Conservation (phyloP, 352 stramenopile genomes). For the Thalassiosira delicatula region DNA sequence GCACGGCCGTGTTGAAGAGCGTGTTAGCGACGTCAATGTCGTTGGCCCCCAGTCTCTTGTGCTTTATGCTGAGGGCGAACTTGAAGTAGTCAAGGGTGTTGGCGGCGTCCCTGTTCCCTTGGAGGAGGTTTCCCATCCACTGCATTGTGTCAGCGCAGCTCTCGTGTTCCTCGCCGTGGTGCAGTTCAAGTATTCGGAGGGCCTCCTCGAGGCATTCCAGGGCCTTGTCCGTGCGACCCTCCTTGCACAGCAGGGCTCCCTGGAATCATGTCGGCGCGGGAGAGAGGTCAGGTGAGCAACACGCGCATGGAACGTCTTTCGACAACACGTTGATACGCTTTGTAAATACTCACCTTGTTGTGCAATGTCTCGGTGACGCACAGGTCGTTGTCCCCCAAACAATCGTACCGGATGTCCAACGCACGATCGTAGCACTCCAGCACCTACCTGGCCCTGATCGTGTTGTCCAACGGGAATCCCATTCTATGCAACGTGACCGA, state of each 20-base stretch:
- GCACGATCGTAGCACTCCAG: slow-evolving; percentile 64
- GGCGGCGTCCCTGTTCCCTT: slow-evolving; percentile 57
- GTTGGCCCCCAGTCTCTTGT: slow-evolving; percentile 52
- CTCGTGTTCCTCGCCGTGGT: slow-evolving; percentile 69
- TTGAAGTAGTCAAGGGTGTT: slow-evolving; percentile 71
- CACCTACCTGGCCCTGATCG: slow-evolving; percentile 62
- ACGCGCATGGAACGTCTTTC: no score
- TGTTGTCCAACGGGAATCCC: slow-evolving; percentile 58
- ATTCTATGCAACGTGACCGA: slow-evolving; percentile 72
- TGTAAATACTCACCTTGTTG: no score
- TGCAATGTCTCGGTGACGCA: slow-evolving; percentile 11
- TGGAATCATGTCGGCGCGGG: no score
- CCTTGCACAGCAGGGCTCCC: slow-evolving; percentile 69
- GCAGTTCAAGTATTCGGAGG: slow-evolving; percentile 63
- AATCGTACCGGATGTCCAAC: slow-evolving; percentile 52
- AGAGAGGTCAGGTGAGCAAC: no score
- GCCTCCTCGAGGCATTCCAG: slow-evolving; percentile 73
- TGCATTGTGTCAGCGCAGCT: slow-evolving; percentile 73
- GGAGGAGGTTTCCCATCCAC: slow-evolving; percentile 72
- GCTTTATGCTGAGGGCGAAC: slow-evolving; percentile 67
- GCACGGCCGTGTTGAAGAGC: slow-evolving; percentile 71
- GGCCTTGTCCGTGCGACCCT: slow-evolving; percentile 59
- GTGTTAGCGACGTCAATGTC: slow-evolving; percentile 69
- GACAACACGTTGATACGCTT: no score
- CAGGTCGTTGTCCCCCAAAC: slow-evolving; percentile 45